Evolutionary conservation across 2,329 filamentous ascomycete genomes (phyloP), one percentile per base, ranked within the genome.

Genomic region (Allantophomopsis lycopodina): DNA sequence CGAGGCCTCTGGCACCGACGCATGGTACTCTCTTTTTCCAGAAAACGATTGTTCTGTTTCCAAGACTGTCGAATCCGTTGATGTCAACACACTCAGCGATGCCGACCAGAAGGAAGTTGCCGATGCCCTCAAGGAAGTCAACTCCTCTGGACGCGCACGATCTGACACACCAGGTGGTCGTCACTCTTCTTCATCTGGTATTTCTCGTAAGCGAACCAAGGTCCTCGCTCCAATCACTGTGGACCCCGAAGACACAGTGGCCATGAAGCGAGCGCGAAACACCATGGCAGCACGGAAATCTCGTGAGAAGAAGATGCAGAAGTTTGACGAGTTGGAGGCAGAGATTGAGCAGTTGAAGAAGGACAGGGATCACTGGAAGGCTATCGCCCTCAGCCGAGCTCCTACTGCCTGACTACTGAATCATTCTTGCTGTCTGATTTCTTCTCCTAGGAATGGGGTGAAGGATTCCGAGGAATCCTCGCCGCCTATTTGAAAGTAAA

Each of bases 221-320:
- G 79, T 82, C 46, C 66, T 94, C 40, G 79, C 83, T 46, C 79
- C 80, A 6, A 88, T 94, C 56, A 65, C 81, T 44, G 73, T 87
- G 31, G 84, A 95, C 50, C 73, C 78, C 1, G 63, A 51, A 33
- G 88, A 95, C 53, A 73, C 72, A 8, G 59, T 82, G n/a, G 86
- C 85, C 15, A 74, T 88, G 69, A 95, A 95, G 77, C 83, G 89
- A 58, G 88, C 87, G 38, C 82, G 87, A 49, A 96, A 95, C 60
- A 94, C 87, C 7, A 73, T 93, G 58, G 89, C 89, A 14, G 89
- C 89, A 52, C 86, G 89, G 49, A 94, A 94, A 65, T 94, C 87
- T 43, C 80, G 89, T 39, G 80, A 86, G 54, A 80, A 86, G 48
- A 94, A 94, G 66, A 77, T 84, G 42, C 71, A 81, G 56, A 74